Evolutionary conservation across 495 filamentous ascomycete genomes (phyloP), one percentile per base, ranked within the genome.

Genomic region (Chaetomidium leptoderma): DNA sequence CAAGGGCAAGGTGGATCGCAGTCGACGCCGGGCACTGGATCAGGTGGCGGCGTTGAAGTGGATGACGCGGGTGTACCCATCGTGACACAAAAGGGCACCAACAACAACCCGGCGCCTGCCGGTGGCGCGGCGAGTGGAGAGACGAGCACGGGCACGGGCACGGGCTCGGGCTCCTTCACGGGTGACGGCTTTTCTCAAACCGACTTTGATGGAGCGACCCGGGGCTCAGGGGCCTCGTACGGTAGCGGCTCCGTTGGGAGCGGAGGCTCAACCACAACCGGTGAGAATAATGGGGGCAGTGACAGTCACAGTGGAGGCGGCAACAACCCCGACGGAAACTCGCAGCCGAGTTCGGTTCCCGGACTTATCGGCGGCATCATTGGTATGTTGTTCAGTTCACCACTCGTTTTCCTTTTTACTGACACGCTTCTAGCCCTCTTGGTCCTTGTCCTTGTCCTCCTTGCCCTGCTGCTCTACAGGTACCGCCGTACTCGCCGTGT

Each of bases 401-500:
- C 6, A 26, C 13, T 43, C 24, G 21, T 23, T 21, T 2, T 27
- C 16, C 10, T 35, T 4, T 9, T 40, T 26, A 19, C 45, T 56
- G 26, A 62, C 45, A 24, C 16, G 8, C 11, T 29, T 2, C 1
- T 35, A 70, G 68, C 66, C 5, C 30, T 70, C 46, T 6, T 63
- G 2, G 40, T 70, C 14, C 19, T 69, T 21, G 57, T 70, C 17
- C 23, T 70, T 0, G 39, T 70, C n/a, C 44, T 70, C 3, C 33
- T 67, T 1, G 62, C 62, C 9, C 60, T 70, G 0, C 36, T 68
- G 7, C 53, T 70, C 26, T 69, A 62, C 59, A 61, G 48, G 17
- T 69, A 67, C 56, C 66, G 66, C 1, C 66, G 55, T 37, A 66
- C 26, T 3, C 57, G 39, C 17, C 62, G 54, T 4, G 62, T 70